Conservation (phyloP, 1,284 basidiomycete species). For the Apiotrichum montevideense region DNA sequence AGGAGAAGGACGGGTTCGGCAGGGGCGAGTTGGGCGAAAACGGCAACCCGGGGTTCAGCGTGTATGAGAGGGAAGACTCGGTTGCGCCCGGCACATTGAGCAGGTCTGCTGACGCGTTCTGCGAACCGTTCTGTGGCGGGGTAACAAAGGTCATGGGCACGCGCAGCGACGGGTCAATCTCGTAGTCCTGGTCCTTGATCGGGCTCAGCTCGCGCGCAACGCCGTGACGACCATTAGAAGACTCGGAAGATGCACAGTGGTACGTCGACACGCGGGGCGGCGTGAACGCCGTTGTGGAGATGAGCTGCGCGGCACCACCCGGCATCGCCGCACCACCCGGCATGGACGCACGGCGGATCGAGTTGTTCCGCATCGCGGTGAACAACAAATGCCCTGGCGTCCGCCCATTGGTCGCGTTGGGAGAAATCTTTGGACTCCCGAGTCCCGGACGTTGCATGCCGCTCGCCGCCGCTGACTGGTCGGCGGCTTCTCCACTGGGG, state of each 20-base stretch:
- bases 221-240: background rate
- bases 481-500: background rate
- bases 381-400: conserved; percentile 32
- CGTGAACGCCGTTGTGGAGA: conserved; percentile 38
- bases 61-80: conserved; percentile 1
- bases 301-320: conserved; percentile 18
- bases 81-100: background rate
- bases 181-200: conserved; percentile 35
- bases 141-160: conserved; percentile 9
- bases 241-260: background rate
- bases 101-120: background rate
- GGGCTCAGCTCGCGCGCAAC: conserved; percentile 26
- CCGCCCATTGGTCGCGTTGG: conserved; percentile 22
- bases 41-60: conserved; percentile 16
- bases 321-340: conserved; percentile 23
- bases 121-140: conserved; percentile 1
- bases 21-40: conserved; percentile 31
- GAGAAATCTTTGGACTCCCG: conserved; percentile 31
- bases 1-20: conserved; percentile 39
- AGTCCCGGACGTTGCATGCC: background rate
- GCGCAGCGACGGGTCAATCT: conserved; percentile 17
- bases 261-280: conserved; percentile 25
- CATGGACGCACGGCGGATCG: conserved; percentile 32
- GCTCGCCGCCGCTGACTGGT: background rate
- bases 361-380: conserved; percentile 41